Percentiles rank a stretch among this genome's conserved stretches.
phyloP scores from a whole-genome alignment of 2,329 filamentous ascomycete genomes.

The Escovopsis sp. region DNA sequence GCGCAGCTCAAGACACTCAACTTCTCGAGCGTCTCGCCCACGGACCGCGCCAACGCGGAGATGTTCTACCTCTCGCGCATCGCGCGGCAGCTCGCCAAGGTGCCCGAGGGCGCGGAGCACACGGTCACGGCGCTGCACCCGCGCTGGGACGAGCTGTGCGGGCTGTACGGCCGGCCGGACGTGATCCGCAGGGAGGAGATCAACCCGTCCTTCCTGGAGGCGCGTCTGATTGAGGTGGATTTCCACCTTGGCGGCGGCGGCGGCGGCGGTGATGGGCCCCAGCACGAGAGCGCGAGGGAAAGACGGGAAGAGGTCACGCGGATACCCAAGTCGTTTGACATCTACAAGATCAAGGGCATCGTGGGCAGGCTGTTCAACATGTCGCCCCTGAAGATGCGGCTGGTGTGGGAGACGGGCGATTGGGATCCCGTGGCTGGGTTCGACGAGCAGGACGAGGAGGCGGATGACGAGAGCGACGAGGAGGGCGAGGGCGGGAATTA shows the following conservation, averaged over 20 bases:
- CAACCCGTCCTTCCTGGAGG: constrained; percentile 71
- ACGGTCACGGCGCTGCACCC: constrained; percentile 50
- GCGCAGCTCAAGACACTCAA: constrained; percentile 54
- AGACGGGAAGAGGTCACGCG: constrained; percentile 13
- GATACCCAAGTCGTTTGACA: constrained; percentile 64
- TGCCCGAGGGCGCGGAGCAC: constrained; percentile 36
- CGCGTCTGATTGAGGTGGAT: constrained; percentile 54
- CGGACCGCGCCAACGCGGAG: constrained; percentile 76
- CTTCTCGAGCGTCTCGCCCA: constrained; percentile 52
- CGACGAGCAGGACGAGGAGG: constrained; percentile 41
- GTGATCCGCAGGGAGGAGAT: constrained; percentile 42
- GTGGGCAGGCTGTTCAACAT: constrained; percentile 56
- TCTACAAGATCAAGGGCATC: constrained; percentile 70
- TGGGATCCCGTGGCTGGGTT: constrained; percentile 64
- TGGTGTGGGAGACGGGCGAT: constrained; percentile 85
- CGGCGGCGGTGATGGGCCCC: too few relatives aligned
- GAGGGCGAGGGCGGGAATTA: constrained; percentile 26
- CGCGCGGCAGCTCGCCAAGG: constrained; percentile 53
- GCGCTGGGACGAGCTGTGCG: constrained; percentile 60
- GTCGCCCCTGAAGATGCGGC: constrained; percentile 45
- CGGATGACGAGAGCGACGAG: constrained; percentile 37
- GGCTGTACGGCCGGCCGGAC: constrained; percentile 56
- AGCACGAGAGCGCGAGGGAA: constrained; percentile 16
- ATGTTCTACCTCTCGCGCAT: constrained; percentile 86
- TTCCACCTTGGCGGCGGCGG: constrained; percentile 20